Evolutionary conservation across 2,329 filamentous ascomycete genomes (phyloP).

Genomic region (Trichoderma citrinoviride): DNA sequence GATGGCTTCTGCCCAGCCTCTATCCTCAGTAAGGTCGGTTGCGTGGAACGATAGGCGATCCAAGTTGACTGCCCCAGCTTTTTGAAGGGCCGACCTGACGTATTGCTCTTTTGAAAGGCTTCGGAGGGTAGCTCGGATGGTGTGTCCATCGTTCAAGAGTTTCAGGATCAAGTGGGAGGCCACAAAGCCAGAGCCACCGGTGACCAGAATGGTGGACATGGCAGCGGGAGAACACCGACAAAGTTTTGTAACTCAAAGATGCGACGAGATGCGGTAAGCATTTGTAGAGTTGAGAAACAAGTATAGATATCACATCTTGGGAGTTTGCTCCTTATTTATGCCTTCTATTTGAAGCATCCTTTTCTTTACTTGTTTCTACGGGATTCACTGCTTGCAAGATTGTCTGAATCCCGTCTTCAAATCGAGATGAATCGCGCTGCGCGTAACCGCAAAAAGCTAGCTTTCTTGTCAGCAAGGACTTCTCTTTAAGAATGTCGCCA

Average conservation of each 20-base stretch:
- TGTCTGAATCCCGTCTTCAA: not conserved
- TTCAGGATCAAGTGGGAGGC: constrained; percentile 27
- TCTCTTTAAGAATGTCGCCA: constrained; percentile 23
- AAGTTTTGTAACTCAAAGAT: not conserved
- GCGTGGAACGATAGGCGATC: constrained; percentile 28
- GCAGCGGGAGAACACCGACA: no score
- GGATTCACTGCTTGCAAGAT: not conserved
- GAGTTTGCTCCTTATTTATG: not conserved
- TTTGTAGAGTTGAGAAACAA: not conserved
- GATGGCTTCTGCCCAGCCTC: constrained; percentile 32
- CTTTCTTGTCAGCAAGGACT: not conserved
- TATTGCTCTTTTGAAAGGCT: constrained; percentile 23
- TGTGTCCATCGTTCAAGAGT: constrained; percentile 25
- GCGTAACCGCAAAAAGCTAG: not conserved
- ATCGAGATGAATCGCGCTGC: not conserved
- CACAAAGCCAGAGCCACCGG: constrained; percentile 29
- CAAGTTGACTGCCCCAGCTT: constrained; percentile 17
- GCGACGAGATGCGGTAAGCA: not conserved
- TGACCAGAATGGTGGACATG: constrained; percentile 24
- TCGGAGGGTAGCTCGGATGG: constrained; percentile 24
- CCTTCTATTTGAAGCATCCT: not conserved
- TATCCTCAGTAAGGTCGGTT: constrained; percentile 31
- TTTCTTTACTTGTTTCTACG: not conserved
- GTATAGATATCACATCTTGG: not conserved
- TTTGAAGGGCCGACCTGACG: constrained; percentile 7